Evolutionary conservation across 805 yeast species (phyloP), one percentile per base, ranked within the genome.

Genomic region (Scheffersomyces spartinae): DNA sequence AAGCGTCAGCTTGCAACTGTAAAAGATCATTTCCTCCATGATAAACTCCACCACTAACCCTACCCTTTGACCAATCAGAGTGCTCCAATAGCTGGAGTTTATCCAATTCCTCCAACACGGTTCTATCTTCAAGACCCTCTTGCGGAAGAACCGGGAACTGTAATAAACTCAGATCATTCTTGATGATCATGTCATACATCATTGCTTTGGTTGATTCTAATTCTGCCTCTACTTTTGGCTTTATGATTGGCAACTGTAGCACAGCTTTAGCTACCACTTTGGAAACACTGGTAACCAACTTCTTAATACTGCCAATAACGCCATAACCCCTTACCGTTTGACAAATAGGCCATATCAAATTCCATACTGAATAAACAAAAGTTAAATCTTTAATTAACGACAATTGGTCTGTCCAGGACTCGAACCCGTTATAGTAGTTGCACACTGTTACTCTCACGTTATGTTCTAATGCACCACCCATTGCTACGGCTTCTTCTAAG

Each of bases 31-130:
- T 58, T 9, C 96, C 96, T 16, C 97, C 96, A 42, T 91, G 97
- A 43, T 88, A 88, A 7, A 88, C 96, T 0, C 96, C 97, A 5
- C 98, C 98, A 10, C 94, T 80, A 3, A 88, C 79, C 38, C 73
- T 66, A 4, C 98, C 98, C 21, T 64, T 61, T 44, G 75, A 67
- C 95, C 96, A 88, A 29, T 74, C 77, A 2, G 83, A 61, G 36
- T 80, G 83, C 29, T 74, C 66, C 36, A 85, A 42, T 0, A 43
- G 32, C 18, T 61, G 54, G 16, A 72, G 52, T 16, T 52, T 48
- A 18, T 71, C 67, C 30, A 91, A 52, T 30, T 74, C 71, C 0
- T 40, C 40, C 15, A 62, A 27, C 7, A 91, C 65, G 11, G 49
- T 50, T 1, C 45, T 49, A 9, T 63, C 56, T 2, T 64, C 18